Evolutionary conservation across 164 flowering plant species (phyloP), one percentile per base, ranked within the genome.

Genomic region (Aristolochia californica): DNA sequence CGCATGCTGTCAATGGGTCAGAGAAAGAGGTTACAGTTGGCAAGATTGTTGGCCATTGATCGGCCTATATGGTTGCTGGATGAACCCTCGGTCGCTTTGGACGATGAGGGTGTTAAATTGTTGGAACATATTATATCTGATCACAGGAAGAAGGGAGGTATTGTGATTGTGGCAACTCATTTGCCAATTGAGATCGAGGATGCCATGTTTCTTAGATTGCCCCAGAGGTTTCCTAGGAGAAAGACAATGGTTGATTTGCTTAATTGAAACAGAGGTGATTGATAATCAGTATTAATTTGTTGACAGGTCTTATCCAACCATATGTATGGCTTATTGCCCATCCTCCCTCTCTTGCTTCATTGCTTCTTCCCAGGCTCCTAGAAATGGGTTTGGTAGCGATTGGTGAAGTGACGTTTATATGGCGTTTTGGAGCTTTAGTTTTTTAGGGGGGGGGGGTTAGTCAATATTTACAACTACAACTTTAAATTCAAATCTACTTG

Each of bases 21-120:
- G 70, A 59, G 95, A 24, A 88, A 91, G 56, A 66, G 98, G 66
- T 67, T 88, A 56, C 97, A 91, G 65, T 79, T 91, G 27, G 98
- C 95, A 0, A 77, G 95, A 69, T 21, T 88, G 60, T 63, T 91
- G 49, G 97, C 95, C 0, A 76, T 91, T 13, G 98, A 91, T 49
- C 63, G 96, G 27, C 98, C 93, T 0, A 88, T 91, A 57, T 91
- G 98, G 98, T 63, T 88, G 73, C 79, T 91, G n/a, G 98, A 91
- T 67, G 95, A 88, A 75, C 97, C 96, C 3, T 87, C 95, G 0
- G 97, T 88, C 49, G 98, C 98, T 5, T 59, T 91, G 62, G 97
- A 91, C 64, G 74, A 73, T n/a, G 97, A 88, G 15, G 98, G 98
- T 45, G 85, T 87, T 56, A 78, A 58, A 64, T 66, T 91, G 68